These are phyloP conservation scores for Panus rudis DNA, from an alignment of 768 basidiomycete genomes.

Conservation along the genomic window DNA sequence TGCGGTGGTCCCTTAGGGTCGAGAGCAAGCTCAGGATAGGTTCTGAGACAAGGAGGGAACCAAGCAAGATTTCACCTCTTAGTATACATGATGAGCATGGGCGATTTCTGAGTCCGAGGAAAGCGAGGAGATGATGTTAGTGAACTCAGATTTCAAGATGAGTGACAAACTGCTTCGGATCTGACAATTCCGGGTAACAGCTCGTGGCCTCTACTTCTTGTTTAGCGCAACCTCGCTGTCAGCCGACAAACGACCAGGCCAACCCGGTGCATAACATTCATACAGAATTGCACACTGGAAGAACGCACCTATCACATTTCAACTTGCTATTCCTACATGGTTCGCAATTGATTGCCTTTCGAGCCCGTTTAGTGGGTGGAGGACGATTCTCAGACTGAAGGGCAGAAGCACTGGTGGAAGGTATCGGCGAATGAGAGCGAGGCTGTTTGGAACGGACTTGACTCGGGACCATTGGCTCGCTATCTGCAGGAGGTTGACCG, in stretches of 20 bases:
- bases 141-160: background rate
- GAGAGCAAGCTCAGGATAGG: constrained; percentile 6
- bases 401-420: background rate
- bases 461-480: background rate
- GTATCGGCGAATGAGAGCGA: constrained; percentile 8
- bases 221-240: background rate
- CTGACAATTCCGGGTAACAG: constrained; percentile 6
- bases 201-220: background rate
- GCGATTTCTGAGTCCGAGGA: constrained; percentile 49
- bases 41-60: background rate
- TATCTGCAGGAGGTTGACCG: background rate
- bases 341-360: constrained; percentile 86
- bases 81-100: constrained; percentile 87
- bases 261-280: constrained; percentile 1
- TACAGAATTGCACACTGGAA: constrained; percentile 3
- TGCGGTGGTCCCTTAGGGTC: constrained; percentile 60
- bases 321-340: constrained; percentile 84
- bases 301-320: constrained; percentile 79
- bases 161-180: too few species aligned
- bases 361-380: constrained; percentile 73
- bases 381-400: constrained; percentile 18
- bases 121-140: constrained; percentile 11
- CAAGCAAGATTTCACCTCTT: constrained; percentile 44
- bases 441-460: constrained; percentile 10
- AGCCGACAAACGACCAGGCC: background rate